Evolutionary conservation across 176 grass and related monocot genomes (phyloP), one percentile per base, ranked within the genome.

Genomic region (Eleusine coracana): DNA sequence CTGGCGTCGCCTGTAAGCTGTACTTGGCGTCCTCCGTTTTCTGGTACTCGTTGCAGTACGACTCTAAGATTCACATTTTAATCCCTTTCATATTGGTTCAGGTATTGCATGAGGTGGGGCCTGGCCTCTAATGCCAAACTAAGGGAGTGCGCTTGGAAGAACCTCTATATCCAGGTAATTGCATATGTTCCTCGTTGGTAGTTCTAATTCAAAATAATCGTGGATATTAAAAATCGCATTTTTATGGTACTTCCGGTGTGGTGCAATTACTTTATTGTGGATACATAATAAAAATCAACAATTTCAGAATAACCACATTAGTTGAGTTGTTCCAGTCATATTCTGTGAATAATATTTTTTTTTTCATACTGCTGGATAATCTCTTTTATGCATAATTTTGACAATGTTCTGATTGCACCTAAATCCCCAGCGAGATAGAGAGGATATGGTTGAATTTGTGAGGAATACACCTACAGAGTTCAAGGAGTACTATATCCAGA

Each of bases 91-190:
- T 45, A 46, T 55, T 79, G 58, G 86, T 64, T 16, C 71, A 96
- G 93, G 74, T 94, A 94, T 84, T 96, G 89, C 76, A 94, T 99
- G 96, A 90, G 93, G 78, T 99, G 96, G 96, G 93, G 91, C 48
- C 63, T 93, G 55, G 68, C 74, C 18, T 82, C 85, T 28, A 88
- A 86, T 76, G 89, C 85, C 18, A 99, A 87, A 61, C 87, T 96
- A 31, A 79, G 93, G 58, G 85, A 86, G 60, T 92, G 89, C 21
- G 86, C 91, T 80, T 99, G 96, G 96, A 99, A 99, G 89, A 99
- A 92, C 69, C 93, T 96, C 64, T 99, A 96, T 67, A 96, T 99
- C 76, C 89, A 90, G 93, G 93, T 98, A 76, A 20, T 68, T 39
- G 14, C 38, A 28, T 73, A 45, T 11, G 45, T 75, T 58, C 31